Base-by-base conservation (phyloP, 2,329 filamentous ascomycete genomes). In the Colletotrichum paranaense region DNA sequence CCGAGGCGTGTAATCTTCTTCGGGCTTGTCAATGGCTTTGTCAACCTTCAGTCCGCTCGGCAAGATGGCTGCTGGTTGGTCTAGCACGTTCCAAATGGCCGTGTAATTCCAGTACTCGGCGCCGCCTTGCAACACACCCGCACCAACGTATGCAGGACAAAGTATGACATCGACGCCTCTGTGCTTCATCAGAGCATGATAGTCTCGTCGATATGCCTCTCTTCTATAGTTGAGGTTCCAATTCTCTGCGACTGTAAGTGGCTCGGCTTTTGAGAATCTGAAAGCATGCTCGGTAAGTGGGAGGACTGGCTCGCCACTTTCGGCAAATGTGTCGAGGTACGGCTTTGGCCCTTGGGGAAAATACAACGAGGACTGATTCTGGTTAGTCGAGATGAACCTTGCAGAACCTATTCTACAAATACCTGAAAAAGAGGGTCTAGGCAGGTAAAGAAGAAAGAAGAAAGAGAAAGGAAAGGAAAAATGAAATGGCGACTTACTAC, bases 71-170 rank as follows among this genome's bases (percentile, higher is more conserved):
- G 69, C 69, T 3, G 69, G 69, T 22, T 72, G 65, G 3, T 72
- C 69, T 1, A 72, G 24, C 12, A 69, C 53, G 28, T 72, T 72
- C 65, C 69, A 72, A 4, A 72, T 68, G 12, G 56, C 58, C 0
- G 65, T 68, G 49, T 72, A 72, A 16, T 55, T 55, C 69, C 65
- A 72, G 49, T 72, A 72, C 30, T 58, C 57, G 26, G 69, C 69
- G 19, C 57, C 58, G 19, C 69, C 69, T 9, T 72, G 69, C n/a
- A 68, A 11, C 8, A 68, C 65, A 3, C 64, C 69, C 5, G 58
- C 65, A 7, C 69, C 69, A 16, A 59, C 64, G 16, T 68, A 68
- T 9, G 65, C 69, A 7, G 69, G 69, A n/a, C 64, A 72, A 4
- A 72, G 32, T 5, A 72, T 72, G 11, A 72, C 59, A 38, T 72